phyloP scores from a whole-genome alignment of 2,329 filamentous ascomycete species.

The Fusarium bulbicola region DNA sequence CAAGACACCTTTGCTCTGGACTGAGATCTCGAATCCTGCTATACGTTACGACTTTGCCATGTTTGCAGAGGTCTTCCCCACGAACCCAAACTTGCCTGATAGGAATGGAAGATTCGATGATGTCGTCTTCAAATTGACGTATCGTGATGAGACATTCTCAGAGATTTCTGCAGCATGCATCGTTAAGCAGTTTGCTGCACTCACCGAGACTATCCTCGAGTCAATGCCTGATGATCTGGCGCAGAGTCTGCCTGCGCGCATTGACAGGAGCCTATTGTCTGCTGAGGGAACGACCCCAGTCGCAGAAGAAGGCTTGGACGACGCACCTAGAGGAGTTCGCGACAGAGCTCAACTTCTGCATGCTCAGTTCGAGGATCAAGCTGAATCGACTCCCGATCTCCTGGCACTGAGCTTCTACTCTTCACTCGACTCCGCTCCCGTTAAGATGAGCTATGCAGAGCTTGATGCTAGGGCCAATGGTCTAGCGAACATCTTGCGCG shows the following conservation, averaged over 20 bases:
- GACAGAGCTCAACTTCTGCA: not conserved
- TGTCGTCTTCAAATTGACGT: conserved; percentile 18
- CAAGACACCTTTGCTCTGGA: not conserved
- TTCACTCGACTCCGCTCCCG: not conserved
- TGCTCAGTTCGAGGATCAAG: conserved; percentile 23
- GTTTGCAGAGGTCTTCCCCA: conserved; percentile 20
- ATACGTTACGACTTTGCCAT: conserved; percentile 28
- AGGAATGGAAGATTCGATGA: conserved; percentile 4
- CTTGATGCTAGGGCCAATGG: conserved; percentile 19
- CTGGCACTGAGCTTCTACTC: conserved; percentile 13
- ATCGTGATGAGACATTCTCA: conserved; percentile 9
- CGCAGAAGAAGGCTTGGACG: not conserved
- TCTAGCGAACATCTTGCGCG: not conserved
- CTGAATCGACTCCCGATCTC: not conserved
- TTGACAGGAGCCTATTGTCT: not conserved
- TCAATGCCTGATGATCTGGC: not conserved
- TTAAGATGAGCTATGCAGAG: conserved; percentile 11
- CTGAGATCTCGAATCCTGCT: conserved; percentile 3
- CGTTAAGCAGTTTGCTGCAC: conserved; percentile 2
- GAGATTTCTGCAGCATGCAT: not conserved
- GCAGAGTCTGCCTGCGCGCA: not conserved
- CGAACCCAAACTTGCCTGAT: not conserved
- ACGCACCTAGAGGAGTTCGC: not conserved
- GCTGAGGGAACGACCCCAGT: not conserved
- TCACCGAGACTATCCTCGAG: not conserved